Evolutionary conservation across 169 alveolate genomes (phyloP).

Genomic region (Plasmodium vinckei): DNA sequence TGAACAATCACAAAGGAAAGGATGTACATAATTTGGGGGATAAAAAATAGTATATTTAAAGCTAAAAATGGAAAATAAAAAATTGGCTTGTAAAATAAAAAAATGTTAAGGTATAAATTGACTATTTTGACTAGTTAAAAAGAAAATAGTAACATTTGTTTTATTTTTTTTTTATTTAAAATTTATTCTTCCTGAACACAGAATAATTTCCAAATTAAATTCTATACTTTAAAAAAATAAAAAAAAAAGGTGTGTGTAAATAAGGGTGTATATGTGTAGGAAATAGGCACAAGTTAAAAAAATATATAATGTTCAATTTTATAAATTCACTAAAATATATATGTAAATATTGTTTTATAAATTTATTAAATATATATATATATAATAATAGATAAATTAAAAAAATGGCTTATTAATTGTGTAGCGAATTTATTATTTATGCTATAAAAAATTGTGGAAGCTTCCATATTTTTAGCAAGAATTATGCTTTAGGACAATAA

Average conservation of each 20-base stretch:
- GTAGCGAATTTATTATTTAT: constrained; percentile 32
- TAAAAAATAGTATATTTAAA: background rate
- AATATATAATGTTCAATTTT: constrained; percentile 25
- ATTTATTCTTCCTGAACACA: constrained; percentile 28
- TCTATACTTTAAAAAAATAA: constrained; percentile 40
- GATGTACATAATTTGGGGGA: background rate
- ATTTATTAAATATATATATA: background rate
- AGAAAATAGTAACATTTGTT: background rate
- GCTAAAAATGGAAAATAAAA: constrained; percentile 10
- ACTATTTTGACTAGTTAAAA: background rate
- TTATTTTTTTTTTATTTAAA: background rate
- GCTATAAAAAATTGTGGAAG: constrained; percentile 53
- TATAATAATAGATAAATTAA: background rate
- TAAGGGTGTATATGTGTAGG: constrained; percentile 15
- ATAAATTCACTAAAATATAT: constrained; percentile 5
- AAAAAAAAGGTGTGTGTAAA: constrained; percentile 36
- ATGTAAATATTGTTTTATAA: constrained; percentile 7
- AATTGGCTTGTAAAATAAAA: constrained; percentile 1
- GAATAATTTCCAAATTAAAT: constrained; percentile 46
- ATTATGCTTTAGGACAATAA: constrained; percentile 32
- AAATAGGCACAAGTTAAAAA: constrained; percentile 17
- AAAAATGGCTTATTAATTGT: constrained; percentile 25
- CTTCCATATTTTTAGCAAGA: constrained; percentile 66
- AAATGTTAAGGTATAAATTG: background rate
- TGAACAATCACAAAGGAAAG: too few species aligned